Conservation (phyloP, 2,329 filamentous ascomycete genomes). For the Xylogone sp. region DNA sequence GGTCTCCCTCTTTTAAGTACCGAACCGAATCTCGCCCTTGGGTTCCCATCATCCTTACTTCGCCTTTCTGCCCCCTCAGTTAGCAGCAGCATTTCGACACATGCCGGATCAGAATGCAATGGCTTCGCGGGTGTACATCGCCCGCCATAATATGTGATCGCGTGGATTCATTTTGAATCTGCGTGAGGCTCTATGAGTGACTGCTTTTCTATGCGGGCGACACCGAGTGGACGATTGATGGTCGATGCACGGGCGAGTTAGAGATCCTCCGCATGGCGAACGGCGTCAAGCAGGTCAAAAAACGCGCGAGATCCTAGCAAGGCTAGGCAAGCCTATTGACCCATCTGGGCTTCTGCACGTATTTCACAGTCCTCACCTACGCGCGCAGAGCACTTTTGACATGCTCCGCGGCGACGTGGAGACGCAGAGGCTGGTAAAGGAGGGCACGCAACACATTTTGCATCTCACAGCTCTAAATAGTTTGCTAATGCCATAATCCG, state of each 20-base stretch:
- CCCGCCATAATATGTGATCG: slow-evolving; percentile 24
- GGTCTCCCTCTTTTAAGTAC: too few relatives aligned
- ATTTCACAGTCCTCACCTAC: slow-evolving; percentile 37
- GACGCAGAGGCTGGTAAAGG: slow-evolving; percentile 9
- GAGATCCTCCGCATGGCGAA: slow-evolving; percentile 28
- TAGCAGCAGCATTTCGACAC: neutral
- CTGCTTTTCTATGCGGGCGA: too few relatives aligned
- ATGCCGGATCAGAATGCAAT: slow-evolving; percentile 34
- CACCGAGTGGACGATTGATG: slow-evolving; percentile 36
- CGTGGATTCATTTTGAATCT: too few relatives aligned
- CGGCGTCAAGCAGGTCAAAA: slow-evolving; percentile 34
- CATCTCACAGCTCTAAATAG: slow-evolving; percentile 17
- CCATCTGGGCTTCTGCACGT: slow-evolving; percentile 35
- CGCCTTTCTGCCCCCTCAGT: too few relatives aligned
- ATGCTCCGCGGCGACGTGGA: slow-evolving; percentile 28
- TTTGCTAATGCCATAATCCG: slow-evolving; percentile 34
- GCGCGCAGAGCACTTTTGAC: slow-evolving; percentile 38
- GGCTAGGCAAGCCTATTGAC: slow-evolving; percentile 38
- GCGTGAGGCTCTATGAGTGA: too few relatives aligned
- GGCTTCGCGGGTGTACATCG: slow-evolving; percentile 5
- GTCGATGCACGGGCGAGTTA: slow-evolving; percentile 32
- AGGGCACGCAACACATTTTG: slow-evolving; percentile 28
- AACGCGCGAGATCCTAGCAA: slow-evolving; percentile 35
- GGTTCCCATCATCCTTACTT: too few relatives aligned
- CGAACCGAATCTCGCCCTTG: too few relatives aligned